These are phyloP conservation scores for Mrakia frigida DNA, from an alignment of 768 basidiomycete genomes.

Conservation along the genomic window DNA sequence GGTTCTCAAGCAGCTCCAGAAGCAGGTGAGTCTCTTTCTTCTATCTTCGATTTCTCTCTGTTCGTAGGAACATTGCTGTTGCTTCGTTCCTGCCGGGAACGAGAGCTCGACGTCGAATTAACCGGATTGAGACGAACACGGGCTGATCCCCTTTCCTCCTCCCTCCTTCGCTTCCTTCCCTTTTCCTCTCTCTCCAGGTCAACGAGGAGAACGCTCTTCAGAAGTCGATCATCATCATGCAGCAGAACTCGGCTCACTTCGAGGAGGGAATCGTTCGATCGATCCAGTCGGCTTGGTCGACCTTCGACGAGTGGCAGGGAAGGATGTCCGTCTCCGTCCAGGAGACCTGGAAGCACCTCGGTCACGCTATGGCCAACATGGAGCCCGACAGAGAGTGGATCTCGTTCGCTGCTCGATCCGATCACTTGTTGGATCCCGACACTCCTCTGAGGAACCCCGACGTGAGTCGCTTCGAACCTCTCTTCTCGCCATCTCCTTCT, in stretches of 20 bases:
- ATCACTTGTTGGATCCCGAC: constrained; percentile 94
- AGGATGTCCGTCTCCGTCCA: constrained; percentile 70
- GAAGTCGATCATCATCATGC: constrained; percentile 96
- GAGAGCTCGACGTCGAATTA: not conserved
- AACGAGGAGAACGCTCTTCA: constrained; percentile 97
- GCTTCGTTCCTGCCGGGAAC: not conserved
- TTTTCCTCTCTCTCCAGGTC: constrained; percentile 48
- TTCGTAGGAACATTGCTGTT: too few relatives aligned
- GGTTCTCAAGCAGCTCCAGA: constrained; percentile 70
- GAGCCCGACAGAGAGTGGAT: constrained; percentile 93
- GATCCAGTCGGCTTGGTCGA: constrained; percentile 94
- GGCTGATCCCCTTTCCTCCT: not conserved
- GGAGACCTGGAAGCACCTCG: constrained; percentile 67
- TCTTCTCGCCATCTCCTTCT: not conserved
- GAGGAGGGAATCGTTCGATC: constrained; percentile 94
- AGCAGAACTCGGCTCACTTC: constrained; percentile 93
- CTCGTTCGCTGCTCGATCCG: constrained; percentile 82
- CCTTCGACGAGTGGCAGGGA: constrained; percentile 75
- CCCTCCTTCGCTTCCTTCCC: not conserved
- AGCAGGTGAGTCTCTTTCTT: constrained; percentile 50
- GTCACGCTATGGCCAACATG: constrained; percentile 67
- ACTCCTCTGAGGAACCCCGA: constrained; percentile 64
- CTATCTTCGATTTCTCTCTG: not conserved
- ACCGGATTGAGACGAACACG: not conserved
- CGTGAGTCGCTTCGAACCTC: constrained; percentile 23